Conservation (phyloP, 2,329 filamentous ascomycete genomes). For the Canariomyces notabilis region DNA sequence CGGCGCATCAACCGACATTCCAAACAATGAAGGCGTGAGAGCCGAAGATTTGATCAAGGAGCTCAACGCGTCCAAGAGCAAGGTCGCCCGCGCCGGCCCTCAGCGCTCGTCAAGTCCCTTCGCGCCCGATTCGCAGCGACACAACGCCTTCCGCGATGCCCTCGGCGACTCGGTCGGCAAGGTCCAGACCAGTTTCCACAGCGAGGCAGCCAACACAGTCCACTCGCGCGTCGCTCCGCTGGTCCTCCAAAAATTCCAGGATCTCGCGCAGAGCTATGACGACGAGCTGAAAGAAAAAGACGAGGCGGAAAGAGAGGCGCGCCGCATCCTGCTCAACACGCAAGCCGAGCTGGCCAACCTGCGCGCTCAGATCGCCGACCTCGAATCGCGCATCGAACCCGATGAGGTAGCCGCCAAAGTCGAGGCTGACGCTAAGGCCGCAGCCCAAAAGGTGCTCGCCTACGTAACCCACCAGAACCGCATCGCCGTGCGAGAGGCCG, state of each 20-base stretch:
- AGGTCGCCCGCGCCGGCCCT: conserved; percentile 55
- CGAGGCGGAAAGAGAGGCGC: conserved; percentile 61
- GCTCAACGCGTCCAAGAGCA: conserved; percentile 59
- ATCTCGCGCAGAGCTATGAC: conserved; percentile 66
- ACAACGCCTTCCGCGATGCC: conserved; percentile 49
- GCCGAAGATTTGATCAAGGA: conserved; percentile 80
- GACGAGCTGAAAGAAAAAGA: conserved; percentile 72
- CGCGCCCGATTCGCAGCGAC: conserved; percentile 56
- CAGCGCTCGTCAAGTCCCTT: conserved; percentile 72
- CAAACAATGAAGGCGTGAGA: conserved; percentile 74
- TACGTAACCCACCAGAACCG: conserved; percentile 45
- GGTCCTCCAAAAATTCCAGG: conserved; percentile 66
- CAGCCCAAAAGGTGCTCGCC: conserved; percentile 34
- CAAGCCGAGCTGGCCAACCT: conserved; percentile 61
- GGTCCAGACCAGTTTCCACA: conserved; percentile 45
- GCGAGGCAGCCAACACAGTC: conserved; percentile 62
- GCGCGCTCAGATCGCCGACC: conserved; percentile 54
- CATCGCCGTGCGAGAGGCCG: conserved; percentile 47
- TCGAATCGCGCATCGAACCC: conserved; percentile 50
- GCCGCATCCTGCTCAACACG: conserved; percentile 60
- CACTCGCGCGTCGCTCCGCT: conserved; percentile 64
- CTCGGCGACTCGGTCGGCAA: conserved; percentile 38
- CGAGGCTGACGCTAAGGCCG: conserved; percentile 45
- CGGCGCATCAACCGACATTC: conserved; percentile 76
- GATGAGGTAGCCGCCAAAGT: conserved; percentile 49